Base-by-base conservation (phyloP, 2,329 filamentous ascomycete species). In the Lachnellula occidentalis region DNA sequence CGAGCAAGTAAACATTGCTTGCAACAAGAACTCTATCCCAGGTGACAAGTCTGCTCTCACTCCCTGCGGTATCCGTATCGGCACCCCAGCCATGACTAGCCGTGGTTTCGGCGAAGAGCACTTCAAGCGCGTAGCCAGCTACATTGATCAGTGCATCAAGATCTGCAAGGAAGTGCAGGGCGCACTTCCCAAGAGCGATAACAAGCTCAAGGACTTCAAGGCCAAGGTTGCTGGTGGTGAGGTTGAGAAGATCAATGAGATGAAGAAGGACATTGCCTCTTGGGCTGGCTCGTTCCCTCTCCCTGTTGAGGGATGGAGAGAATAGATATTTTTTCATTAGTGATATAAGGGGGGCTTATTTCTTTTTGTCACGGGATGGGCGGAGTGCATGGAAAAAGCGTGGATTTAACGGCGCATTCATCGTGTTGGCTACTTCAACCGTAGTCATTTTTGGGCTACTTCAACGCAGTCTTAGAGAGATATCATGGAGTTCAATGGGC, bases 201-300 rank as follows among this genome's bases (percentile, higher is more conserved):
- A 97, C 85, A 96, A 95, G 85, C 89, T 95, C 74, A 97, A 97
- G 86, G 94, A 99, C 80, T 97, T 99, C 87, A 95, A 92, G 82
- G 85, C 84, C 71, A 92, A 90, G 82, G 90, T 96, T 59, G 83
- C 88, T 55, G 77, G 80, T 64, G 92, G 90, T 61, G 82, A 87
- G 69, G 80, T 95, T 48, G 74, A 82, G 58, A 88, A 92, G 78
- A 92, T 99, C 76, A 85, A 88, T 72, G 82, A 80, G 64, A 81
- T 96, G 71, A 88, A 86, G 78, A 87, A 90, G 78, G 92, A 97
- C 81, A 91, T 99, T 71, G 79, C 90, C 46, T 76, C 76, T 48
- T 99, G 92, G 92, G 90, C 89, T 70, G 81, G 80, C 71, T 83
- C 82, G 64, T 99, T 96, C 88, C 94, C 94, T 69, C 87, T 99